Evolutionary conservation across 1,284 basidiomycete genomes (phyloP), one percentile per base, ranked within the genome.

Genomic region (Cystobasidium sp.): DNA sequence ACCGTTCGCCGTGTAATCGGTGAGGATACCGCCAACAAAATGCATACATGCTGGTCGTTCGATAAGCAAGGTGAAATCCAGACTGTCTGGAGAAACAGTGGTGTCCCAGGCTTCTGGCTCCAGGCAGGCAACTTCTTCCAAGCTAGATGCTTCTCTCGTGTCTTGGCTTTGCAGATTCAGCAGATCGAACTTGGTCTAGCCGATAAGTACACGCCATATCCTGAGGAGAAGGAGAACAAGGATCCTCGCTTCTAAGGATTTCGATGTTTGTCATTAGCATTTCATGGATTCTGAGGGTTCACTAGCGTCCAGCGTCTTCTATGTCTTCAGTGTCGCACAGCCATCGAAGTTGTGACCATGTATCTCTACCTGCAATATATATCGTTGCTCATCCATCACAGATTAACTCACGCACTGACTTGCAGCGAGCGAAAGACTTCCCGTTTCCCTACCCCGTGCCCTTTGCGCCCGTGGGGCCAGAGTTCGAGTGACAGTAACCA

Each of bases 21-120:
- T 0, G 84, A 86, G 16, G 84, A 87, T 9, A 82, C 87, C 14
- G 85, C 83, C 1, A 81, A 84, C 20, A 83, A 84, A 49, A 78
- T 87, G 55, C 83, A 84, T 44, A 83, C 84, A 0, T 82, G 89
- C 37, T 90, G 88, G 89, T 86, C 87, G 1, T 78, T 88, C 43
- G 84, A 87, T 77, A 79, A 81, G 14, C 88, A 89, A 76, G 87
- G 88, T 0, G 88, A 90, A 80, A 81, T 88, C 51, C 82, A 84
- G 22, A 85, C 85, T 9, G 82, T 83, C 7, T 87, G 85, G 83
- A 81, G 86, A 14, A 84, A 86, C 76, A 79, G 84, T 24, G 88
- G 87, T 7, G 81, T 87, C 0, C 84, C 84, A 10, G 85, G 85
- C 22, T 78, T 88, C 64, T 90, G 87, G 85, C 85, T 85, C 78